Evolutionary conservation across 352 stramenopile genomes (phyloP).

Genomic region (Phytopythium oedochilum): DNA sequence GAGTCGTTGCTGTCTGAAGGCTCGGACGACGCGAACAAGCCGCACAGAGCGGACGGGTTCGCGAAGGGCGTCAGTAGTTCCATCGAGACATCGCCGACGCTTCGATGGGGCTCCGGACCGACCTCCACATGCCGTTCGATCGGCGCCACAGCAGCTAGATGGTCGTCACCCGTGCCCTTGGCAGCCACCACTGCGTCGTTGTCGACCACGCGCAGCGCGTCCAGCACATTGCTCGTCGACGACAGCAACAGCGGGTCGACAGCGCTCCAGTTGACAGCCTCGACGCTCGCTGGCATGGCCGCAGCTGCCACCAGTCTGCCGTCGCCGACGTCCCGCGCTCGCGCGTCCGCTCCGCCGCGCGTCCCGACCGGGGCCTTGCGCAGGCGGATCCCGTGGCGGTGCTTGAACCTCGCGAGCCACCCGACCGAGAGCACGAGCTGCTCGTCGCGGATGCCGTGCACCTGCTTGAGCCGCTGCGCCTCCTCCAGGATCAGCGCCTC

Average conservation of each 20-base stretch:
- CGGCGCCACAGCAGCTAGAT: neutral
- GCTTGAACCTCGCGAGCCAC: conserved; percentile 69
- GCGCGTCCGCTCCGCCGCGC: neutral
- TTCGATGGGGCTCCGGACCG: too few relatives aligned
- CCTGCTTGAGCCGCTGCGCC: conserved; percentile 61
- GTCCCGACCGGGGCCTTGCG: conserved; percentile 27
- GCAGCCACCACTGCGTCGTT: neutral
- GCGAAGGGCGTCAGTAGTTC: neutral
- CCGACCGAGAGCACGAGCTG: conserved; percentile 70
- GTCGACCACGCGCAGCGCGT: neutral
- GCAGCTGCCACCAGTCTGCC: conserved; percentile 1
- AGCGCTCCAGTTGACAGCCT: conserved; percentile 3
- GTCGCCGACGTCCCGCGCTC: conserved; percentile 6
- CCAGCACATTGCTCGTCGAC: conserved; percentile 1
- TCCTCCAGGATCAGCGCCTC: conserved; percentile 75
- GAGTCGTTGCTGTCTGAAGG: neutral
- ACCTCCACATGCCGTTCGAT: too few relatives aligned
- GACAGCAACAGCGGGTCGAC: conserved; percentile 2
- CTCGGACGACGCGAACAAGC: neutral
- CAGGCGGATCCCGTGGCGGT: conserved; percentile 64
- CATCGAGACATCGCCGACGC: neutral
- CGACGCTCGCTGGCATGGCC: neutral
- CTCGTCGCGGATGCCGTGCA: conserved; percentile 56
- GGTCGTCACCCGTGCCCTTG: too few relatives aligned
- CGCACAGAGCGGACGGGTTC: neutral